Conservation (phyloP, 1,284 basidiomycete species). For the Chalciporus sp. region DNA sequence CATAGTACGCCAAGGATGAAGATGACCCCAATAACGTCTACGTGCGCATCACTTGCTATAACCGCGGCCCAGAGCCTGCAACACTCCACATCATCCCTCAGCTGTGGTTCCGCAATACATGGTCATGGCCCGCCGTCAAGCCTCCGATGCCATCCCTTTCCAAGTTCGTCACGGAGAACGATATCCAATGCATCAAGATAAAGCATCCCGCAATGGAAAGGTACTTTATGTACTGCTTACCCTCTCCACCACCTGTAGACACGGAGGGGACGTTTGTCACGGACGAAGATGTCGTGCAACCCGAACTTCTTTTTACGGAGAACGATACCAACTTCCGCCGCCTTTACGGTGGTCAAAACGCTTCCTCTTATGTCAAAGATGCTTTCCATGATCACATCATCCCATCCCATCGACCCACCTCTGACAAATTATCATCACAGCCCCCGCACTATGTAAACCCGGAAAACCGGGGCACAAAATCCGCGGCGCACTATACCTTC, state of each 20-base stretch:
- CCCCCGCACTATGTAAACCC: slow-evolving; percentile 79
- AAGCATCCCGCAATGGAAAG: slow-evolving; percentile 76
- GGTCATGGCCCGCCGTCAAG: slow-evolving; percentile 91
- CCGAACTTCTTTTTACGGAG: slow-evolving; percentile 89
- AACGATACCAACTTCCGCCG: slow-evolving; percentile 97
- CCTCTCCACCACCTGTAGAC: slow-evolving; percentile 88
- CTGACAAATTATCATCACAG: slow-evolving; percentile 53
- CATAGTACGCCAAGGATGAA: slow-evolving; percentile 95
- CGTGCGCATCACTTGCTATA: slow-evolving; percentile 94
- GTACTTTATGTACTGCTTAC: slow-evolving; percentile 86
- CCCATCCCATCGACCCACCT: slow-evolving; percentile 69
- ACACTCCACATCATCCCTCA: slow-evolving; percentile 95
- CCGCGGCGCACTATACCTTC: slow-evolving; percentile 91
- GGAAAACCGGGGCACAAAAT: slow-evolving; percentile 87
- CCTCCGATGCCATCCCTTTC: slow-evolving; percentile 77
- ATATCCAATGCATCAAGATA: slow-evolving; percentile 69
- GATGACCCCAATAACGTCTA: slow-evolving; percentile 88
- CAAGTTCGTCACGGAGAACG: slow-evolving; percentile 52
- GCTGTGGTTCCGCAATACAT: slow-evolving; percentile 96
- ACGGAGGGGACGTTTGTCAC: slow-evolving; percentile 61
- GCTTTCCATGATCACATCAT: slow-evolving; percentile 99
- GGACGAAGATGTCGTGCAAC: slow-evolving; percentile 71
- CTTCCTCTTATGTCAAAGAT: slow-evolving; percentile 88
- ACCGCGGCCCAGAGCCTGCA: slow-evolving; percentile 95
- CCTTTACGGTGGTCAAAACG: slow-evolving; percentile 87